Evolutionary conservation across 805 yeast species (phyloP).

Genomic region (Maudiozyma turicensis): DNA sequence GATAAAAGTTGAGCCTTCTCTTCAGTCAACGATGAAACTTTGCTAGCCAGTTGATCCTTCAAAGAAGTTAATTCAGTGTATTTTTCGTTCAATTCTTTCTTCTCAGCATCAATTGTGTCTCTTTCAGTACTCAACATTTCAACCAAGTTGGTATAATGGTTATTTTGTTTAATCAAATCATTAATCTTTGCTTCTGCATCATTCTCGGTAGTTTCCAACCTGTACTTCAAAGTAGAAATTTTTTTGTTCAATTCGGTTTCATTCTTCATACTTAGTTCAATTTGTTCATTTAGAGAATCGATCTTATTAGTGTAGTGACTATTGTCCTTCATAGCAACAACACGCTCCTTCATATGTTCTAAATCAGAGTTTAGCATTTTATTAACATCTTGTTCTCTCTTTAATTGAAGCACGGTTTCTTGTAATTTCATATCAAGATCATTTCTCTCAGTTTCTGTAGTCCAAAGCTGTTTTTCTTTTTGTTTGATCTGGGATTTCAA

Average conservation of each 20-base stretch:
- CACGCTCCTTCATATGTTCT: conserved; percentile 39
- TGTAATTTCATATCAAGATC: conserved; percentile 46
- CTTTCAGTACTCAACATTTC: conserved; percentile 36
- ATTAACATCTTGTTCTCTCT: conserved; percentile 39
- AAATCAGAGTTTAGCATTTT: conserved; percentile 47
- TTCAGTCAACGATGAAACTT: conserved; percentile 48
- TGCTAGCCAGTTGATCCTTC: conserved; percentile 44
- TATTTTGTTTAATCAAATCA: conserved; percentile 35
- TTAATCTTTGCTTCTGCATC: conserved; percentile 29
- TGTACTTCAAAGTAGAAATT: conserved; percentile 50
- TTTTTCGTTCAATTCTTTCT: conserved; percentile 38
- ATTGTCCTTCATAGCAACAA: conserved; percentile 32
- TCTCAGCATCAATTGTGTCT: conserved; percentile 33
- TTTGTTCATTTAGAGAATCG: conserved; percentile 41
- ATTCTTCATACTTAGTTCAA: conserved; percentile 45
- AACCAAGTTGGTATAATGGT: conserved; percentile 33
- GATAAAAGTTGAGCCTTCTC: conserved; percentile 55
- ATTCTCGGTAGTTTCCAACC: conserved; percentile 45
- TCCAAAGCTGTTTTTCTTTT: conserved; percentile 47
- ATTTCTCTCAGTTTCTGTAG: conserved; percentile 40
- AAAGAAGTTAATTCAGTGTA: conserved; percentile 41
- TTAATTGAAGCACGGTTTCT: conserved; percentile 45
- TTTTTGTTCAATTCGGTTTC: conserved; percentile 62
- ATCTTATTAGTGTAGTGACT: conserved; percentile 44
- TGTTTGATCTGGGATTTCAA: conserved; percentile 42